Conservation (phyloP, 2,329 filamentous ascomycete genomes). For the Neofusicoccum laricinum region DNA sequence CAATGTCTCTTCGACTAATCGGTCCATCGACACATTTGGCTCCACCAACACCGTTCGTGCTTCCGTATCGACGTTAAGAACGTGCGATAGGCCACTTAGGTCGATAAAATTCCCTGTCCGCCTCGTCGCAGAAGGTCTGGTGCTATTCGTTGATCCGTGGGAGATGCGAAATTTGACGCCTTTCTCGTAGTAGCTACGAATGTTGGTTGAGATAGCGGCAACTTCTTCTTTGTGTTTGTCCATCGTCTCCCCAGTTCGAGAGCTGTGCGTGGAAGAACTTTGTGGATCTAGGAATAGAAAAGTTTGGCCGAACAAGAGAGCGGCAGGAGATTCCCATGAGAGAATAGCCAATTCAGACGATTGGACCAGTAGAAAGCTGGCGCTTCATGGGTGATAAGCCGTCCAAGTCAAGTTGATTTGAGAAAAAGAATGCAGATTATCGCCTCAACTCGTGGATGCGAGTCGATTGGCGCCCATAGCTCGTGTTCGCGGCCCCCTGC, state of each 20-base stretch:
- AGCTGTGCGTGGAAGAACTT: no score
- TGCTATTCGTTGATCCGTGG: conserved; percentile 75
- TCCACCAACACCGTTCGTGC: conserved; percentile 61
- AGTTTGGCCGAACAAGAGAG: no score
- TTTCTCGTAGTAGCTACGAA: conserved; percentile 50
- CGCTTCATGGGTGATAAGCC: no score
- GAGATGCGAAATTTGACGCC: conserved; percentile 66
- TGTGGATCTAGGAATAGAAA: no score
- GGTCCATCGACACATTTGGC: conserved; percentile 68
- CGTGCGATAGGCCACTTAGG: conserved; percentile 61
- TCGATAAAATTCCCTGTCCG: conserved; percentile 54
- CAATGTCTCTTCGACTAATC: conserved; percentile 57
- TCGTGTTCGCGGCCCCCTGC: no score
- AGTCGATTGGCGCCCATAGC: no score
- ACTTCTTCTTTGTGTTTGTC: conserved; percentile 45
- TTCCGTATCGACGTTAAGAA: conserved; percentile 58
- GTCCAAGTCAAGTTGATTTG: no score
- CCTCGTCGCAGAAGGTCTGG: conserved; percentile 46
- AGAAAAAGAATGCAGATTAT: no score
- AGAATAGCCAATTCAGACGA: no score
- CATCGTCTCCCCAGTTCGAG: conserved; percentile 19
- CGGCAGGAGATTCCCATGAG: no score
- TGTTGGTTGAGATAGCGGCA: conserved; percentile 43
- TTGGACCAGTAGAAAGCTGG: no score
- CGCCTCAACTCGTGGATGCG: no score